These are phyloP conservation scores for Nitzschia sp. DNA, from an alignment of 108 stramenopile species.

Conservation along the genomic window DNA sequence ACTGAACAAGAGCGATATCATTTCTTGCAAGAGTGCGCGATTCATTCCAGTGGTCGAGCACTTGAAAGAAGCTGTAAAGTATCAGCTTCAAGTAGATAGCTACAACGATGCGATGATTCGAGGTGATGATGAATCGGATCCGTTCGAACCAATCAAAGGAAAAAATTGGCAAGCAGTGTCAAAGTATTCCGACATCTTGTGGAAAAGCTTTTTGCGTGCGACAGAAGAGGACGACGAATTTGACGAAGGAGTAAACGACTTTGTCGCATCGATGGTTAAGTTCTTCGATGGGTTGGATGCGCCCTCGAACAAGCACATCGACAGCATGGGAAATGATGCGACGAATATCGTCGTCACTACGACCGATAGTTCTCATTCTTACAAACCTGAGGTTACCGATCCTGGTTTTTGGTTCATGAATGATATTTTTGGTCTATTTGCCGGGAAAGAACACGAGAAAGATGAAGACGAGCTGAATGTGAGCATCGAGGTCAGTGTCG, in stretches of 20 bases:
- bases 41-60: slow-evolving; percentile 85
- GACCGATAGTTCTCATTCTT: slow-evolving; percentile 19
- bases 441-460: neutral
- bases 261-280: slow-evolving; percentile 58
- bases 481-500: slow-evolving; percentile 25
- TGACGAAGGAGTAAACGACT: slow-evolving; percentile 77
- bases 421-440: slow-evolving; percentile 54
- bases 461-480: neutral
- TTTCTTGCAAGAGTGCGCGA: slow-evolving; percentile 66
- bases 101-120: slow-evolving; percentile 56
- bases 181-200: slow-evolving; percentile 66
- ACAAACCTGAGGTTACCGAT: slow-evolving; percentile 13
- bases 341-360: slow-evolving; percentile 25
- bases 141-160: slow-evolving; percentile 5
- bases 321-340: slow-evolving; percentile 7
- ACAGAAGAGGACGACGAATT: slow-evolving; percentile 80
- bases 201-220: slow-evolving; percentile 76
- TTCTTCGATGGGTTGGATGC: slow-evolving; percentile 66
- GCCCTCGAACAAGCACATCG: neutral
- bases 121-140: slow-evolving; percentile 8
- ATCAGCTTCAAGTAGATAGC: slow-evolving; percentile 71
- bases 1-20: slow-evolving; percentile 59
- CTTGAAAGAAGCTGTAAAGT: slow-evolving; percentile 72
- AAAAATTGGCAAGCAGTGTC: slow-evolving; percentile 53
- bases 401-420: slow-evolving; percentile 51